Base-by-base conservation (phyloP, 1,284 basidiomycete species). In the Ganoderma sinense region DNA sequence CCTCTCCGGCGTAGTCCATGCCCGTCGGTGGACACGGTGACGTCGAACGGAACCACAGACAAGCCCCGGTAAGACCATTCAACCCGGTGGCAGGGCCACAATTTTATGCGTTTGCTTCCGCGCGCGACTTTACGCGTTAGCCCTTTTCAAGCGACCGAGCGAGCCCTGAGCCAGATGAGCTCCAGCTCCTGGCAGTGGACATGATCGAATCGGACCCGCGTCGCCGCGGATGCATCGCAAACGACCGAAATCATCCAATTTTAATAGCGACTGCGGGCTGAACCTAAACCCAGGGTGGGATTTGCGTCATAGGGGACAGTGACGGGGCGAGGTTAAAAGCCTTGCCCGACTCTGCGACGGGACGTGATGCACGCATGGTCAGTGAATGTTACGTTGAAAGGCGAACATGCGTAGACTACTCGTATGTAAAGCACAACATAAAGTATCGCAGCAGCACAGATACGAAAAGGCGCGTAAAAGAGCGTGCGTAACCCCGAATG, bases 81-180 rank as follows among this genome's bases (percentile, higher is more conserved):
- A 60, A 36, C 58, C 18, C 33, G 56, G 53, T 62, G 33, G 66
- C 36, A 53, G 41, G 33, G n/a, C 66, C 66, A 67, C 66, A 63
- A 43, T 43, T 67, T 62, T 62, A 41, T 14, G 31, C 51, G 36
- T 67, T 67, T 67, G 61, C 66, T 63, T 67, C 66, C 66, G 66
- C 66, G 66, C 66, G 43, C 45, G 8, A 66, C 48, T 11, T 20
- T 53, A 62, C 36, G 36, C 36, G 58, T 59, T 11, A n/a, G 36
- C 20, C 4, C 39, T 13, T 16, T 26, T 26, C 23, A 61, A 61
- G 59, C 59, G 39, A 62, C 29, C 60, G 36, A 62, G 16, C 13
- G 48, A 18, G 65, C 29, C 26, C 65, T 62, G 65, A 61, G 39
- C 59, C 36, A 41, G 36, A 43, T 29, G 59, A 61, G n/a, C 11